Percentiles rank a stretch among this genome's conserved stretches.
Conservation (phyloP, 139 green algal genomes). For the Chlorella sp. region DNA sequence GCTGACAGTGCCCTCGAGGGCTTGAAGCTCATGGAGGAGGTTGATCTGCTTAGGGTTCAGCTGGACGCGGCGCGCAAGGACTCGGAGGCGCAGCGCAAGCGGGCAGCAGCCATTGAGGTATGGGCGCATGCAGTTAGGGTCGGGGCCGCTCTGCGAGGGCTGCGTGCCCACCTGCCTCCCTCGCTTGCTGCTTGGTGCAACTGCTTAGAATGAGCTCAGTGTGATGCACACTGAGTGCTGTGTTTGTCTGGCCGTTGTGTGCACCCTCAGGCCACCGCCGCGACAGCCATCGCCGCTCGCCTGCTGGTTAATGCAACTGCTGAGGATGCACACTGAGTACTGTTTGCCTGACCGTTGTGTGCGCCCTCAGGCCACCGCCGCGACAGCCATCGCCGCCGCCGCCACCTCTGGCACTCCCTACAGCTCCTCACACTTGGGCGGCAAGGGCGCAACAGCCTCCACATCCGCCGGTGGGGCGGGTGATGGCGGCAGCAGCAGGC, state of each 20-base stretch:
- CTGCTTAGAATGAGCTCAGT: neutral
- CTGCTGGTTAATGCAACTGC: too few relatives aligned
- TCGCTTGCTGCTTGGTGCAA: neutral
- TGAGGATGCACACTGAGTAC: neutral
- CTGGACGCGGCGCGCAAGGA: slow-evolving; percentile 65
- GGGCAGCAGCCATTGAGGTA: slow-evolving; percentile 36
- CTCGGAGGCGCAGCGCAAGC: slow-evolving; percentile 41
- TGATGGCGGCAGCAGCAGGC: too few relatives aligned
- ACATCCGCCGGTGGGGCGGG: neutral
- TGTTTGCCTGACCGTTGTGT: neutral
- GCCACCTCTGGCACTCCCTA: too few relatives aligned
- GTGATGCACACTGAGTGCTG: neutral
- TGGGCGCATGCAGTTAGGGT: too few relatives aligned
- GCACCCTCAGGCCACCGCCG: neutral
- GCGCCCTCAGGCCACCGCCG: slow-evolving; percentile 3
- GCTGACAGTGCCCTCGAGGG: slow-evolving; percentile 28
- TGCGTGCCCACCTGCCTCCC: neutral
- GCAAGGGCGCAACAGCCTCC: too few relatives aligned
- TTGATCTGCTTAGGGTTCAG: slow-evolving; percentile 61
- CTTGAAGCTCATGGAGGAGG: slow-evolving; percentile 48
- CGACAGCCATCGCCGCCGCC: neutral
- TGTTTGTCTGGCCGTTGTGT: neutral
- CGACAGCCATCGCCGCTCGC: too few relatives aligned
- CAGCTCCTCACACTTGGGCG: too few relatives aligned
- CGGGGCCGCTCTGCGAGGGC: too few relatives aligned